Evolutionary conservation across 768 basidiomycete species (phyloP), one percentile per base, ranked within the genome.

Genomic region (Chalciporus sphaerocephalus): DNA sequence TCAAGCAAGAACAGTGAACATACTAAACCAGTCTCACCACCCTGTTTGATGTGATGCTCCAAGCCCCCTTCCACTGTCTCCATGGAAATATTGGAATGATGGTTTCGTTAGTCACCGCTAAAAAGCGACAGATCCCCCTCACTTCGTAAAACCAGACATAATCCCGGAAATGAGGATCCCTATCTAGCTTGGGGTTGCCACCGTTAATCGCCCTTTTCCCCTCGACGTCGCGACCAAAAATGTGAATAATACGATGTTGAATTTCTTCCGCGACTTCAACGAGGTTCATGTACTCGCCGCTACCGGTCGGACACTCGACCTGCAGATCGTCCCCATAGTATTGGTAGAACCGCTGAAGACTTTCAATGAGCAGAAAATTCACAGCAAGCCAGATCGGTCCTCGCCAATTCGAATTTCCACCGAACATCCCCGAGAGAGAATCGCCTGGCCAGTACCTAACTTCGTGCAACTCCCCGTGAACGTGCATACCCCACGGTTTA

Each of bases 1-100:
- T 10, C 40, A 35, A 40, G 36, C 5, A 13, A 17, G 16, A 8
- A 21, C 7, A 8, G 25, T 18, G 7, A 27, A 12, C 18, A 16
- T 13, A 20, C 12, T 23, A 13, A 6, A 30, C 18, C 2, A 37
- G 25, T 52, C 75, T 67, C 59, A 85, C 94, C 95, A 99, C 55
- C 96, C 96, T 50, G 94, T 97, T 66, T 99, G 96, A 69, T 99
- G 96, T 5, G 93, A 96, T 3, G 95, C 96, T 32, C 96, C 96
- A 11, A 99, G 76, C 16, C 96, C 96, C 47, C 83, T 79, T 16
- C 96, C 96, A 46, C 75, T 83, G 55, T 99, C 92, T 12, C 83
- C 95, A 63, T 97, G 88, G 83, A 98, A 98, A 73, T 86, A 97
- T 87, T 93, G 53, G 18, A 5, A 22, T 23, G 18, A 38, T 28